Percentiles rank a stretch among this genome's conserved stretches.
phyloP scores from a whole-genome alignment of 164 flowering plant species.

The Cinnamomum micranthum region DNA sequence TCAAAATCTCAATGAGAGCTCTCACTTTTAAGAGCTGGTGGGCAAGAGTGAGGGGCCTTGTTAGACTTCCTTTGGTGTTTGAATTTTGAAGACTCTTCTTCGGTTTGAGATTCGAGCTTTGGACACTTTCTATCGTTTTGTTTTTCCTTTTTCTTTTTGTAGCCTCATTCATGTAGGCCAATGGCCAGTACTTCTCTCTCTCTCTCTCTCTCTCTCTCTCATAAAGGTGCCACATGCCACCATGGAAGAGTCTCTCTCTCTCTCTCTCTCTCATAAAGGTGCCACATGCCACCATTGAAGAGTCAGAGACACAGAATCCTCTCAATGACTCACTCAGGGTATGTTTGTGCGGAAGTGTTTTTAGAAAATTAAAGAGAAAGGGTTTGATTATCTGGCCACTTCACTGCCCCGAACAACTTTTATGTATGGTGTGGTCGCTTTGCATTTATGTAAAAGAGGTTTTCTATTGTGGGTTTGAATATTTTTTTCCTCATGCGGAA shows the following conservation, averaged over 20 bases:
- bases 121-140: conserved; percentile 2
- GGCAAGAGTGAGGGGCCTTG: neutral
- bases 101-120: conserved; percentile 29
- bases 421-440: too few species aligned
- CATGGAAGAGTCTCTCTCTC: too few species aligned
- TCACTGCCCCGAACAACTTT: too few species aligned
- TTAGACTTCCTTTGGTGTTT: conserved; percentile 7
- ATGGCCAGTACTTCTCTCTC: neutral
- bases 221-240: too few species aligned
- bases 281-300: neutral
- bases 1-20: conserved; percentile 5
- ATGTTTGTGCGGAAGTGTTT: neutral
- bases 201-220: too few species aligned
- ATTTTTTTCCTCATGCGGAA: too few species aligned
- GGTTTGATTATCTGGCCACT: too few species aligned
- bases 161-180: conserved; percentile 1
- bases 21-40: conserved; percentile 7
- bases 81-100: conserved; percentile 5
- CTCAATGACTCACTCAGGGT: neutral
- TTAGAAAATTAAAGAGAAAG: too few species aligned
- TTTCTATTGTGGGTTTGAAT: too few species aligned
- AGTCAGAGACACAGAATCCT: neutral
- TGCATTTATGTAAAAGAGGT: too few species aligned
- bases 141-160: conserved; percentile 3
- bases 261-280: too few species aligned